Percentiles rank a stretch among this genome's conserved stretches.
Conservation (phyloP, 345 rosid species). For the Eucalyptus melliodora region DNA sequence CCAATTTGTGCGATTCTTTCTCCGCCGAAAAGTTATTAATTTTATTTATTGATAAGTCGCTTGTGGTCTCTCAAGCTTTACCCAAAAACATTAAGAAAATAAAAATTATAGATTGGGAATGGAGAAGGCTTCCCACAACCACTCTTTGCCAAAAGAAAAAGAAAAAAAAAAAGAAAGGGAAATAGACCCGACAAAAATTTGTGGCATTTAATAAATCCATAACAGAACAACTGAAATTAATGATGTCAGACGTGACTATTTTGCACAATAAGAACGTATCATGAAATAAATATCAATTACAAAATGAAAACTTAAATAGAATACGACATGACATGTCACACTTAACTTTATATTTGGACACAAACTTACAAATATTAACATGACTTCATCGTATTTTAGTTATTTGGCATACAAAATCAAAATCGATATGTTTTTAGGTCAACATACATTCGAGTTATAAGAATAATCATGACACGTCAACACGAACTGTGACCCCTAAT, state of each 20-base stretch:
- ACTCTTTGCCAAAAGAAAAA: background rate
- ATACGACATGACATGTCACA: fast-evolving
- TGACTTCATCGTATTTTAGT: background rate
- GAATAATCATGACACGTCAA: background rate
- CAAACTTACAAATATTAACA: background rate
- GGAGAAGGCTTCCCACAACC: background rate
- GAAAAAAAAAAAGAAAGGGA: background rate
- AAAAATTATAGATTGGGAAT: background rate
- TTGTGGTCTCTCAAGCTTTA: background rate
- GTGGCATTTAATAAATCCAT: background rate
- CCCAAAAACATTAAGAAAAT: background rate
- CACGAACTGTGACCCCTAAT: background rate
- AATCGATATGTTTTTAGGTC: background rate
- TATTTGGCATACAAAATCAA: background rate
- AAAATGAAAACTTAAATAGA: background rate
- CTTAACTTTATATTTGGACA: background rate
- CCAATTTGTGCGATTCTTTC: background rate
- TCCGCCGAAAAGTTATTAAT: background rate
- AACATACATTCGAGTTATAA: background rate
- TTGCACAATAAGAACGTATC: background rate
- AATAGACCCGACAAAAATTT: background rate
- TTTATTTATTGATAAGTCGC: background rate
- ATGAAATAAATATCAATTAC: background rate
- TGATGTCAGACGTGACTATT: fast-evolving
- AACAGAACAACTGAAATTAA: background rate